These are phyloP conservation scores for Polyplosphaeria fusca DNA, from an alignment of 495 filamentous ascomycete species.

Conservation along the genomic window DNA sequence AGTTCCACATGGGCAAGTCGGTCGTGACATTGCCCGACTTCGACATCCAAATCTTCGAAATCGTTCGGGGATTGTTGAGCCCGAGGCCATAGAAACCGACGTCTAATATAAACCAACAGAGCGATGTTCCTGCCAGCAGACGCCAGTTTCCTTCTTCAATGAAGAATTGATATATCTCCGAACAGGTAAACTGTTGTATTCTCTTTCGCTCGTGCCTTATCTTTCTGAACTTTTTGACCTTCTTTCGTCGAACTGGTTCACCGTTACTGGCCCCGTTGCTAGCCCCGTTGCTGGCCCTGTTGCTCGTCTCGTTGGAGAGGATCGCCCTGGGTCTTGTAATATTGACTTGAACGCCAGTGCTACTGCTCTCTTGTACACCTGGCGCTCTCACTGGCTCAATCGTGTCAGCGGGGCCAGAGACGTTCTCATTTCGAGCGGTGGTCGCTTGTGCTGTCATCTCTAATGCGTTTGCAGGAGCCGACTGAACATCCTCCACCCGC, in stretches of 20 bases:
- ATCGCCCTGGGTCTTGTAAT: too few relatives aligned
- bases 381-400: too few relatives aligned
- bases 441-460: background rate
- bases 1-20: constrained; percentile 27
- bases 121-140: constrained; percentile 49
- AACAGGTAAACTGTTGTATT: constrained; percentile 38
- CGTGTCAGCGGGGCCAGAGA: background rate
- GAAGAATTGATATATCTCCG: constrained; percentile 50
- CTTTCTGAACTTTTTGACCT: background rate
- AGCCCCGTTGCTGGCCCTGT: background rate
- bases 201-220: background rate
- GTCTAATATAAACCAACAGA: constrained; percentile 54
- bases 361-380: too few relatives aligned
- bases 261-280: background rate
- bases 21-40: background rate
- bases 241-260: constrained; percentile 2
- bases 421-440: background rate
- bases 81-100: constrained; percentile 58
- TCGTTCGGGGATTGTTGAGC: constrained; percentile 43
- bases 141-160: constrained; percentile 53
- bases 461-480: background rate
- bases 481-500: background rate
- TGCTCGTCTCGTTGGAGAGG: background rate
- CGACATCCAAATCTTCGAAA: constrained; percentile 25
- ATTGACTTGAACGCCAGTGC: background rate